phyloP scores from a whole-genome alignment of 441 rosid species.

The Populus hybrid region DNA sequence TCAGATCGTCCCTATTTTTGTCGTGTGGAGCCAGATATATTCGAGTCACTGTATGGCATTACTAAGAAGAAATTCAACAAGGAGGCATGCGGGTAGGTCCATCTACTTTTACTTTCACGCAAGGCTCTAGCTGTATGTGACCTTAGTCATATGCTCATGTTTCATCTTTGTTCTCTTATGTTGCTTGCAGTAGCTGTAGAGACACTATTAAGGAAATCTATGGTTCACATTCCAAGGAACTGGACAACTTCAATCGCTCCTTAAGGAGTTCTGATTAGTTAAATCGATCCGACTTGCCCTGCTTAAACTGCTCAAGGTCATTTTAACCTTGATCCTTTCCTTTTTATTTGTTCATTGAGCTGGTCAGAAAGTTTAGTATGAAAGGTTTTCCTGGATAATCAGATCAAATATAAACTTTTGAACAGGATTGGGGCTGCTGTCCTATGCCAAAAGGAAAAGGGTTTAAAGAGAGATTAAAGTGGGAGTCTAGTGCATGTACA shows the following conservation, averaged over 20 bases:
- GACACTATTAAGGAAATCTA: conserved; percentile 69
- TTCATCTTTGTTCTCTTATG: background rate
- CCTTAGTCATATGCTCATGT: conserved; percentile 9
- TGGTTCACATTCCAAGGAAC: conserved; percentile 56
- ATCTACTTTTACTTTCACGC: background rate
- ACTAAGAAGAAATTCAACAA: conserved; percentile 62
- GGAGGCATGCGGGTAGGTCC: conserved; percentile 57
- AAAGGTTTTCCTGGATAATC: background rate
- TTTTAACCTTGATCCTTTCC: background rate
- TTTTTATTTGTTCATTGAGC: conserved; percentile 46
- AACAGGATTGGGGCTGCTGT: background rate
- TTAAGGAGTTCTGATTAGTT: conserved; percentile 12
- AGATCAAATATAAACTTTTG: background rate
- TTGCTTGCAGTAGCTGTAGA: conserved; percentile 33
- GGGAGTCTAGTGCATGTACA: background rate
- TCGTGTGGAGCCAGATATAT: conserved; percentile 68
- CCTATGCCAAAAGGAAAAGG: background rate
- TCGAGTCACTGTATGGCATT: conserved; percentile 51
- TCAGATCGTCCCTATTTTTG: conserved; percentile 82
- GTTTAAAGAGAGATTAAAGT: background rate
- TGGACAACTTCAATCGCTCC: conserved; percentile 49
- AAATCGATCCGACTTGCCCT: background rate
- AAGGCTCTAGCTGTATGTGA: background rate
- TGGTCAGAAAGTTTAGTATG: conserved; percentile 25
- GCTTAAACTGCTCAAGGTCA: background rate